Evolutionary conservation across 139 green algal genomes (phyloP).

Genomic region (Chloropicon primus): DNA sequence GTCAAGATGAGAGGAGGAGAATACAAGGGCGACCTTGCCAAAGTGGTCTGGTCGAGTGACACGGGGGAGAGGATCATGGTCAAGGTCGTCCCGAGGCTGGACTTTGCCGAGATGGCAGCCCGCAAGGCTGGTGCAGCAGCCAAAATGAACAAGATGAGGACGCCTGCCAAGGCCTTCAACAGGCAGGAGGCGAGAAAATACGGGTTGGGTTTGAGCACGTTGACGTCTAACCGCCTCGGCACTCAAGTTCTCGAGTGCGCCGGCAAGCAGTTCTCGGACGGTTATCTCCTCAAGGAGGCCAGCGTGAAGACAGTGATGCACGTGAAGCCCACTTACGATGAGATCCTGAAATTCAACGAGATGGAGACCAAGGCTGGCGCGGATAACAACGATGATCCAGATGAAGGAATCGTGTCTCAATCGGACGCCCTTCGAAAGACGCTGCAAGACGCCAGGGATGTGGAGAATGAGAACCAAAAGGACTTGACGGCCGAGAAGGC

Average conservation of each 20-base stretch:
- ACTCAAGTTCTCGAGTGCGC: not conserved
- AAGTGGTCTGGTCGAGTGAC: not conserved
- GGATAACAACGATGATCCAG: not conserved
- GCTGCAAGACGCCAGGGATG: not conserved
- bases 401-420: not conserved
- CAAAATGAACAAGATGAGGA: not conserved
- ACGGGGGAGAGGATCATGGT: not conserved
- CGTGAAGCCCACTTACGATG: not conserved
- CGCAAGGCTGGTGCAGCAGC: not conserved
- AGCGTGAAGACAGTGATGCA: not conserved
- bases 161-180: not conserved
- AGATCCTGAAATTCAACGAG: slow-evolving; percentile 2
- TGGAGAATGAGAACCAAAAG: not conserved
- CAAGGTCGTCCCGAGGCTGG: not conserved
- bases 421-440: not conserved
- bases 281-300: not conserved
- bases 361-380: not conserved
- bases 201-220: not conserved
- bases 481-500: not conserved
- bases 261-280: not conserved
- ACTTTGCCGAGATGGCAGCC: not conserved
- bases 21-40: slow-evolving; percentile 2
- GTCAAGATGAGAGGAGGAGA: not conserved
- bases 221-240: not conserved
- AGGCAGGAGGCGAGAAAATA: not conserved